These are phyloP conservation scores for Sporothrix protearum DNA, from an alignment of 2,329 filamentous ascomycete genomes.

Conservation along the genomic window DNA sequence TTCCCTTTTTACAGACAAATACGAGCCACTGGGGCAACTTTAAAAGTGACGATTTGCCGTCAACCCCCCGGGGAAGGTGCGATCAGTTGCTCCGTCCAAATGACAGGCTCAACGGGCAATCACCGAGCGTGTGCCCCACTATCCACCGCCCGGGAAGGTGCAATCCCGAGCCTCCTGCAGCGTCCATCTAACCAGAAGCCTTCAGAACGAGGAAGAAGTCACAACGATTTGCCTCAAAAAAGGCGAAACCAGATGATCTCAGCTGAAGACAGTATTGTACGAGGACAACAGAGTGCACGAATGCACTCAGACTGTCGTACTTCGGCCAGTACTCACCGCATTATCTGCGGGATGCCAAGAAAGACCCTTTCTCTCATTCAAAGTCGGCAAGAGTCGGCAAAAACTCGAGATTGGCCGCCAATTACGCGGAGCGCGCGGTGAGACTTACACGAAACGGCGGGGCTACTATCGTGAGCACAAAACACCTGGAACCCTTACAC, in stretches of 20 bases:
- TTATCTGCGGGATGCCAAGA: background rate
- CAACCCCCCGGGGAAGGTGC: background rate
- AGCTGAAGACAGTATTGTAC: background rate
- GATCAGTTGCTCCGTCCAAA: conserved; percentile 9
- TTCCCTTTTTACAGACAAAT: background rate
- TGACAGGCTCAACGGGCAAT: background rate
- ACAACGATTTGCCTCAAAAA: background rate
- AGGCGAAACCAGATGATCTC: background rate
- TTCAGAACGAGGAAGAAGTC: background rate
- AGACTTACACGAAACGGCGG: background rate
- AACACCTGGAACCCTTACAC: too few relatives aligned
- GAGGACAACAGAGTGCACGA: background rate
- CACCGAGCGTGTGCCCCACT: background rate
- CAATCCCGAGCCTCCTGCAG: conserved; percentile 7
- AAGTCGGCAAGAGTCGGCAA: background rate
- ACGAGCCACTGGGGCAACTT: background rate
- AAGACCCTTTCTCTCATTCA: background rate
- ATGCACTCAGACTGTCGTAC: background rate
- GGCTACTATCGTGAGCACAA: background rate
- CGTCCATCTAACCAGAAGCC: background rate
- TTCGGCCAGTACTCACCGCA: background rate
- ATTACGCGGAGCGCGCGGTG: too few relatives aligned
- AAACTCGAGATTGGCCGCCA: background rate
- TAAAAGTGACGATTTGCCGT: background rate
- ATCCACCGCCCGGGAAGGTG: background rate